Evolutionary conservation across 2,329 filamentous ascomycete genomes (phyloP).

Genomic region (Alternaria sp.): DNA sequence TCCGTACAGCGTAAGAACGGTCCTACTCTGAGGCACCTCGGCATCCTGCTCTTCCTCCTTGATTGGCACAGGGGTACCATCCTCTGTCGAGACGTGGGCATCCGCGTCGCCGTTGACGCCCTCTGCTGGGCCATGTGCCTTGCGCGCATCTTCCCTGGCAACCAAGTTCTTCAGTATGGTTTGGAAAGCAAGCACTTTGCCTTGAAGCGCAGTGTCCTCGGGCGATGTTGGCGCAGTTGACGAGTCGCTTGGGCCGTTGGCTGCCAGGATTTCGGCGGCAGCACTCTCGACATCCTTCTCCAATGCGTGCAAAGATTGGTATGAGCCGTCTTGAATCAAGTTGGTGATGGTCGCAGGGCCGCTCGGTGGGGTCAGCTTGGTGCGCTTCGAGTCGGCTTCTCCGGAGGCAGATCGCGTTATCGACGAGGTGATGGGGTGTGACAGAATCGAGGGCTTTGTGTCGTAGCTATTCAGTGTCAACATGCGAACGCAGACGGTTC

Average conservation of each 20-base stretch:
- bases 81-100: constrained; percentile 19
- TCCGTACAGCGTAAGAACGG: constrained; percentile 80
- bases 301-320: constrained; percentile 54
- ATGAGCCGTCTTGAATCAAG: constrained; percentile 51
- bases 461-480: constrained; percentile 50
- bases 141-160: constrained; percentile 41
- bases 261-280: constrained; percentile 50
- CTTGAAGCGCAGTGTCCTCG: constrained; percentile 46
- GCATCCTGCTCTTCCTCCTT: constrained; percentile 35
- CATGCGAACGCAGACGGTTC: not conserved
- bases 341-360: constrained; percentile 48
- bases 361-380: constrained; percentile 51
- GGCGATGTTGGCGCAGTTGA: constrained; percentile 41
- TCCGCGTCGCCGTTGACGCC: constrained; percentile 17
- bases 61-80: constrained; percentile 22
- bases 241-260: constrained; percentile 37
- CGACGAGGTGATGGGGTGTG: constrained; percentile 46
- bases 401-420: constrained; percentile 44
- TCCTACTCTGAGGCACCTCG: constrained; percentile 54
- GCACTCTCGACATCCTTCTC: constrained; percentile 55
- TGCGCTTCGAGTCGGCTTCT: constrained; percentile 57
- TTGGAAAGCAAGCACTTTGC: constrained; percentile 46
- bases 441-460: constrained; percentile 57
- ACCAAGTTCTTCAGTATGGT: constrained; percentile 43
- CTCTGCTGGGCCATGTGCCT: constrained; percentile 13